These are phyloP conservation scores for Leptographium flavum DNA, from an alignment of 2,329 filamentous ascomycete genomes.

Conservation along the genomic window DNA sequence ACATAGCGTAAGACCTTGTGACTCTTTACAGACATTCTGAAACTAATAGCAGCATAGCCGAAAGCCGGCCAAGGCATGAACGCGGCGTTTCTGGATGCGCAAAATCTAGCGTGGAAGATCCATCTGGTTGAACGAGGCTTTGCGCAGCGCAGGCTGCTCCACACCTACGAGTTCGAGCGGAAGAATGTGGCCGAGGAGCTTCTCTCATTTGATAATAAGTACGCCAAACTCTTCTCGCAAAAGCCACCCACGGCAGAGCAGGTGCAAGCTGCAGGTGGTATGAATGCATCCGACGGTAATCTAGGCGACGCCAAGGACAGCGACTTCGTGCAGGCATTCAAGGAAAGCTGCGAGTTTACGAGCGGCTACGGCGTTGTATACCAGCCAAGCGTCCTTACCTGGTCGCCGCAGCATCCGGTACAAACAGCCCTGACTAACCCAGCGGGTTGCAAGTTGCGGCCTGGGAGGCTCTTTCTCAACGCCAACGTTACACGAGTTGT, in stretches of 20 bases:
- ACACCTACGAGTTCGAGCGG: constrained; percentile 77
- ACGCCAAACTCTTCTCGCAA: constrained; percentile 79
- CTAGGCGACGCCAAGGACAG: constrained; percentile 34
- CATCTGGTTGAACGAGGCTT: constrained; percentile 79
- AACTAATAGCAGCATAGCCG: constrained; percentile 21
- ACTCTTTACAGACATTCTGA: background rate
- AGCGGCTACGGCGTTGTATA: constrained; percentile 86
- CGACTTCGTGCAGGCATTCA: constrained; percentile 80
- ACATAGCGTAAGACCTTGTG: constrained; percentile 44
- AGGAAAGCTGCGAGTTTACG: constrained; percentile 82
- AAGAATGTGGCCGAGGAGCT: constrained; percentile 74
- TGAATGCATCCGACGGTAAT: constrained; percentile 21
- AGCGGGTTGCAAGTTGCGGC: constrained; percentile 47
- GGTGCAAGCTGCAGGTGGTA: constrained; percentile 35
- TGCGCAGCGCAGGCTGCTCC: constrained; percentile 57
- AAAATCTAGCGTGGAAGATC: constrained; percentile 93
- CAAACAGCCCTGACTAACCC: constrained; percentile 57
- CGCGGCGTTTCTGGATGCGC: constrained; percentile 63
- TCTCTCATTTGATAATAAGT: constrained; percentile 75
- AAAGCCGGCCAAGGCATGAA: constrained; percentile 75
- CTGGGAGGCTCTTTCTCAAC: constrained; percentile 64
- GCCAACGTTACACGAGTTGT: constrained; percentile 74
- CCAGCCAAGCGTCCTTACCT: constrained; percentile 70
- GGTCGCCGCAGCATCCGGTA: constrained; percentile 59
- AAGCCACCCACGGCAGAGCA: constrained; percentile 59